Evolutionary conservation across 345 rosid genomes (phyloP), one percentile per base, ranked within the genome.

Genomic region (Balakata baccata): DNA sequence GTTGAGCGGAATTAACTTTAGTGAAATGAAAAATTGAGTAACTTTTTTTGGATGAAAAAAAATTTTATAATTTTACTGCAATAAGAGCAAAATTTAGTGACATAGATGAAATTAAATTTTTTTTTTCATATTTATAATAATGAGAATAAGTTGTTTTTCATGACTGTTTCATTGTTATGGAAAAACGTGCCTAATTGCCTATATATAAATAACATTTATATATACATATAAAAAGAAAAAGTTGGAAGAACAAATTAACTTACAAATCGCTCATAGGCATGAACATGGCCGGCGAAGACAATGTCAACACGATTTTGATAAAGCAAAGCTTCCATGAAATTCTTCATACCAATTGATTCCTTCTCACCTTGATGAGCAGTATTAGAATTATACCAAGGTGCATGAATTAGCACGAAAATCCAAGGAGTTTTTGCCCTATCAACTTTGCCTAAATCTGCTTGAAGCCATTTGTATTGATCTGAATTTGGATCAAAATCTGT

Each of bases 251-350:
- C 56, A 7, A 38, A n/a, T n/a, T n/a, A n/a, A 68, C 98, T 88
- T 87, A 92, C 96, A 70, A 91, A 94, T 64, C 97, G 91, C 74
- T 91, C 97, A 34, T 92, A 92, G 5, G 96, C 98, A 69, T 91
- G 97, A 8, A 94, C 94, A 74, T 94, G 98, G 2, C 97, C 98
- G 0, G 97, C 89, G 37, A 94, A 87, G 59, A 88, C 90, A 9
- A 87, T 51, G 70, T 90, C 96, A 0, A 90, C 97, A 1, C 94
- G 90, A 72, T 89, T 94, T 46, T 78, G 66, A 57, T 90, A 89
- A 41, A 94, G 80, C 62, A 94, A 68, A 17, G 25, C 79, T 75
- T 94, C 97, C 97, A 94, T 94, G 25, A 51, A 58, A 7, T 56
- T 6, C 82, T 85, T 92, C 96, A 94, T 94, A 0, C 51, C 34